Evolutionary conservation across 306 rosid species (phyloP), one percentile per base, ranked within the genome.

Genomic region (Malus sylvestris): DNA sequence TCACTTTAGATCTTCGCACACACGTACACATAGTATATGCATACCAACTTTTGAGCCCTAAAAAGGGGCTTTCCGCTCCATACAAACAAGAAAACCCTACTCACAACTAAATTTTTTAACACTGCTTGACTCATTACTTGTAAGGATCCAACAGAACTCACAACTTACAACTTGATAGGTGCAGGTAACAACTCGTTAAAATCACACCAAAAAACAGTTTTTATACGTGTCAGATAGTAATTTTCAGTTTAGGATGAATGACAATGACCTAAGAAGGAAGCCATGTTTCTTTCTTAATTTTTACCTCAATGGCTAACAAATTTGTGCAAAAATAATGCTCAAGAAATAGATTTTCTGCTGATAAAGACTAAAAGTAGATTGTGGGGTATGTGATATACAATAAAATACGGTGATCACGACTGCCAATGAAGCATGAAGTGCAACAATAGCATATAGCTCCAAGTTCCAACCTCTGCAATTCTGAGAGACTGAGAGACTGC

Each of bases 381-480:
- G 30, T 10, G 15, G 32, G 32, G 32, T 23, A 25, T 59, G 30
- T 59, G 23, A 62, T 27, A 6, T 6, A 62, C 32, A 62, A 13
- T 14, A 62, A 71, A 3, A 10, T 32, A 51, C 7, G 42, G 89
- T 68, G 33, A 22, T 78, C 84, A 76, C 84, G 67, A 80, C 64
- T 72, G 80, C 83, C 84, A 76, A 85, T 72, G 79, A 85, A 78
- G 42, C 23, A 42, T 40, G 74, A 61, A 75, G 45, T 55, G 67
- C 30, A 13, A 10, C 7, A 27, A 1, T 61, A 61, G 67, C 4
- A 4, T 59, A 49, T 80, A 80, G 89, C 84, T 88, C 51, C 96
- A 88, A 90, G 93, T 90, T 88, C 91, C 90, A 87, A 90, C 81
- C 88, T 65, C 78, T 77, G 55, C 8, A 84, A 76, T 64, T 59